Base-by-base conservation (phyloP, 805 yeast genomes). In the Brettanomyces naardenensis region DNA sequence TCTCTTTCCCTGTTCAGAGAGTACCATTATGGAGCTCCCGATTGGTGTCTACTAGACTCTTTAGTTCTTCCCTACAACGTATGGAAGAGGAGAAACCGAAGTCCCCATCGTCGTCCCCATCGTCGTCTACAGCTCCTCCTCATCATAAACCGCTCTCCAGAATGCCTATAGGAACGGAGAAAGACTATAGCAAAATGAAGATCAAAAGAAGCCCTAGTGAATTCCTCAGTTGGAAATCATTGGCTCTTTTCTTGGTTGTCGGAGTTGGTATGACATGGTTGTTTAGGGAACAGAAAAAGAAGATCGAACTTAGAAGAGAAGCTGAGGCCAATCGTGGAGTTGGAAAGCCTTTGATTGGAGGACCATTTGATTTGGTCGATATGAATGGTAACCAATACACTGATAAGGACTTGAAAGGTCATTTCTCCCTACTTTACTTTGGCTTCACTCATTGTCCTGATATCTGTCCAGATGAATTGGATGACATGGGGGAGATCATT, bases 381-480 rank as follows among this genome's bases (percentile, higher is more conserved):
- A 69, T 73, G 25, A 62, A 87, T 37, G 88, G 89, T 28, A 61
- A 80, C 20, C 60, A 57, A 15, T 92, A 92, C 59, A 87, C 96
- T 1, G 78, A 87, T 20, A 68, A 85, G 44, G 71, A 90, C 49
- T 64, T 92, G 53, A 61, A 73, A 44, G 92, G 89, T 25, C 80
- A 75, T 56, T 92, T 88, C 61, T 76, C 90, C 9, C 65, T 92
- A 33, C 60, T 90, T n/a, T 92, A 92, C 59, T 92, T 92, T 62
- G 98, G 98, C 0, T 92, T 92, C 66, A 84, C 96, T 4, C 89
- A 89, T 62, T 92, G 98, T 64, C 98, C 98, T 5, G 98, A 92
- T 62, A 89, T 92, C 38, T 92, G 98, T 61, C 98, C 98, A 9
- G 98, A 92, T 59, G 98, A 92, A 59, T 72, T 92, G 42, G 98